These are phyloP conservation scores for Tardiomyces depauwii DNA, from an alignment of 1,139 yeast species.

Conservation along the genomic window DNA sequence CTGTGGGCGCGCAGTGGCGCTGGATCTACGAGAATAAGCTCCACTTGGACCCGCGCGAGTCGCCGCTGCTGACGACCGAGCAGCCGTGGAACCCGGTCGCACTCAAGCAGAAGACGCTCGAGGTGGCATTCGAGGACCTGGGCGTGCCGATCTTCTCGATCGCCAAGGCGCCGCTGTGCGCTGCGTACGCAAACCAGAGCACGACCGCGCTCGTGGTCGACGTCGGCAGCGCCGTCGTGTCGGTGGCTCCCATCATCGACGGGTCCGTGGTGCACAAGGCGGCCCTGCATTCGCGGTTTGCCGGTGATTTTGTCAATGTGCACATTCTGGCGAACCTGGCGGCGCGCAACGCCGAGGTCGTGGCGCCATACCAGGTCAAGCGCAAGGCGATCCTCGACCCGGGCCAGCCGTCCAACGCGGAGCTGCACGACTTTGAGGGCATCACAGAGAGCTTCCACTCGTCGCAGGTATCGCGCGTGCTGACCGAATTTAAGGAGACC, in stretches of 20 bases:
- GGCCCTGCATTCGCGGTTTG: constrained; percentile 26
- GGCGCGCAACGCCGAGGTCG: constrained; percentile 17
- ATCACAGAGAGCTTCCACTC: constrained; percentile 24
- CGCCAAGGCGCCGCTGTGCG: constrained; percentile 78
- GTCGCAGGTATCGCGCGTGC: constrained; percentile 27
- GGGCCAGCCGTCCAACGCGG: constrained; percentile 30
- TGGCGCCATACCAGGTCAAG: constrained; percentile 22
- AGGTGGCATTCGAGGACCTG: constrained; percentile 61
- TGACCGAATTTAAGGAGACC: constrained; percentile 56
- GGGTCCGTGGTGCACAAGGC: constrained; percentile 37
- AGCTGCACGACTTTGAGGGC: constrained; percentile 20
- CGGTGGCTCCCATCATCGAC: constrained; percentile 89
- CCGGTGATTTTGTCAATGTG: constrained; percentile 32
- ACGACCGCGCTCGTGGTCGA: constrained; percentile 29
- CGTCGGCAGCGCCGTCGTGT: constrained; percentile 30
- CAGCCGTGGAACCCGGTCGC: constrained; percentile 75
- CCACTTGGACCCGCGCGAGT: constrained; percentile 49
- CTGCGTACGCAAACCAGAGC: constrained; percentile 37
- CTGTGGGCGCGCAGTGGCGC: constrained; percentile 29
- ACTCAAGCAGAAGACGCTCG: constrained; percentile 63
- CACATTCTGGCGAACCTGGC: constrained; percentile 24
- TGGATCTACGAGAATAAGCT: constrained; percentile 30
- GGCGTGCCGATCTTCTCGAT: constrained; percentile 79
- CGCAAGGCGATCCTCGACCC: constrained; percentile 22
- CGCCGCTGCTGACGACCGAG: constrained; percentile 72